phyloP scores from a whole-genome alignment of 495 filamentous ascomycete species.

The Annulohypoxylon stygium region DNA sequence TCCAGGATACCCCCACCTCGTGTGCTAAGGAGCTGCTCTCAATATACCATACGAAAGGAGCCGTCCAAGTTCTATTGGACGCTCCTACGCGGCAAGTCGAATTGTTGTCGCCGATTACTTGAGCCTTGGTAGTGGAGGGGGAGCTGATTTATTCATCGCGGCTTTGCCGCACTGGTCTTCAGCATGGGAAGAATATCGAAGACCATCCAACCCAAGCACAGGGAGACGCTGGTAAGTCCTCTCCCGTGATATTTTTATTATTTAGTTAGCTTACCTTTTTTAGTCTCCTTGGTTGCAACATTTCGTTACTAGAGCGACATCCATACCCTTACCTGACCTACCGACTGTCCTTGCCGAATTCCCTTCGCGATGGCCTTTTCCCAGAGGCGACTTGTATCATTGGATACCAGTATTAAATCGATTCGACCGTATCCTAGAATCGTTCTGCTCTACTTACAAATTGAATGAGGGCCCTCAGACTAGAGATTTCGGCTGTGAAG shows the following conservation, averaged over 20 bases:
- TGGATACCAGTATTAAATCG: slow-evolving; percentile 97
- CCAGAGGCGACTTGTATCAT: slow-evolving; percentile 96
- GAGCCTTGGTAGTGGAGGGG: slow-evolving; percentile 63
- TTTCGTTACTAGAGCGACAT: slow-evolving; percentile 77
- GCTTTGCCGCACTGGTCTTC: slow-evolving; percentile 65
- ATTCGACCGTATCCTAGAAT: slow-evolving; percentile 89
- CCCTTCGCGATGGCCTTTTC: slow-evolving; percentile 91
- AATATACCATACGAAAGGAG: slow-evolving; percentile 38
- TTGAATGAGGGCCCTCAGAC: slow-evolving; percentile 85
- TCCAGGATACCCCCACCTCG: slow-evolving; percentile 31
- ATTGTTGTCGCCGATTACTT: slow-evolving; percentile 55
- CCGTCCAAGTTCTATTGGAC: slow-evolving; percentile 49
- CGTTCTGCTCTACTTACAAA: slow-evolving; percentile 83
- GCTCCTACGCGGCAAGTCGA: slow-evolving; percentile 51
- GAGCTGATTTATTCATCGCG: slow-evolving; percentile 61
- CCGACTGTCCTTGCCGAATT: slow-evolving; percentile 82
- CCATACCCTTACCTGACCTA: slow-evolving; percentile 79
- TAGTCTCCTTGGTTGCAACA: slow-evolving; percentile 89
- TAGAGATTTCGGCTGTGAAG: slow-evolving; percentile 73
- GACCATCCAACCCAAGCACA: slow-evolving; percentile 89
- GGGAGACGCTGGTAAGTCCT: slow-evolving; percentile 87
- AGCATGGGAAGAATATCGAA: slow-evolving; percentile 98
- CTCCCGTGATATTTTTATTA: slow-evolving; percentile 34
- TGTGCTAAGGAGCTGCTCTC: slow-evolving; percentile 29
- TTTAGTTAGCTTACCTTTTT: slow-evolving; percentile 52